Evolutionary conservation across 1,139 yeast species (phyloP), one percentile per base, ranked within the genome.

Genomic region (Arxiozyma heterogenica): DNA sequence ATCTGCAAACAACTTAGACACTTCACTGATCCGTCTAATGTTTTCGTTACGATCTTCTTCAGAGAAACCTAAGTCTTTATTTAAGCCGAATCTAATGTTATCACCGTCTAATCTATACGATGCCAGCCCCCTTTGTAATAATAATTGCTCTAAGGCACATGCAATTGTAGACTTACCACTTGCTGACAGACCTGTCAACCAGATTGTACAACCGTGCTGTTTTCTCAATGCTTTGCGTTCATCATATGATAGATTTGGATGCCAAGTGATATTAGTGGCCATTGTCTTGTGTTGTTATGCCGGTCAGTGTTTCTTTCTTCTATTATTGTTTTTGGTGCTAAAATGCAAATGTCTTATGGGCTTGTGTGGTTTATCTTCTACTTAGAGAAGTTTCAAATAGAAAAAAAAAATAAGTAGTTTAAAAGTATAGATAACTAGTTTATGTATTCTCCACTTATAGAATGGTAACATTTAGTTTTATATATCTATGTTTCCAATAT

Each of bases 261-360:
- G 98, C 97, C 98, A 91, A 61, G 96, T 89, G 71, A 91, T 89
- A 68, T 91, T 91, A 52, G 96, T 84, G 64, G 96, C 94, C 97
- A 90, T 91, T 54, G 12, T 44, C 25, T 7, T 44, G 22, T 23
- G 20, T 44, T 23, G 20, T 44, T 20, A 42, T 9, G 4, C 8
- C 17, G 8, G n/a, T 21, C 17, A 4, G 25, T 42, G 18, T 42
- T 22, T 41, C 22, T 2, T 20, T 27, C 30, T 27, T 27, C 30
- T 27, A 7, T 5, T 27, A 2, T 5, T 27, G 6, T 5, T 27
- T 27, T 8, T 27, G n/a, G 30, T 27, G 9, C 30, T 27, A 27
- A 27, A 7, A 27, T n/a, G n/a, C n/a, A n/a, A n/a, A n/a, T n/a
- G n/a, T n/a, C n/a, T n/a, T n/a, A n/a, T n/a, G n/a, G n/a, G n/a